phyloP scores from a whole-genome alignment of 108 stramenopile genomes.

The Pseudonitzschia delicatissima region DNA sequence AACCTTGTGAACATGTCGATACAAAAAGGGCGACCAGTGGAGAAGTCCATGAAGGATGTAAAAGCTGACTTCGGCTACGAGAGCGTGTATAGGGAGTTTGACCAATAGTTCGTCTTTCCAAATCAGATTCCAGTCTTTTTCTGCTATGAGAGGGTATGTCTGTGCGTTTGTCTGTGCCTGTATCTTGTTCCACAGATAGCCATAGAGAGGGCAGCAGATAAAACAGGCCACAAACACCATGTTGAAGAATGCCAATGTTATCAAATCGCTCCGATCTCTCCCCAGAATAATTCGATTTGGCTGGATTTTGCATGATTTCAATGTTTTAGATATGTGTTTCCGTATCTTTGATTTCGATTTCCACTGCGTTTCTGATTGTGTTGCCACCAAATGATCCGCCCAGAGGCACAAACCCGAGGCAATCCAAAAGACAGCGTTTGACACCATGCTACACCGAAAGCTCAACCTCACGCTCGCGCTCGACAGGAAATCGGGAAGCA shows the following conservation, averaged over 20 bases:
- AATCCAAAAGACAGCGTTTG: not conserved
- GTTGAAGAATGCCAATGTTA: slow-evolving; percentile 12
- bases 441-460: not conserved
- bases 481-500: no score
- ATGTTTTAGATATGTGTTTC: not conserved
- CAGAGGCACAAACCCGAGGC: not conserved
- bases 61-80: not conserved
- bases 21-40: slow-evolving; percentile 16
- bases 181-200: not conserved
- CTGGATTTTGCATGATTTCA: not conserved
- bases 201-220: not conserved
- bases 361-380: no score
- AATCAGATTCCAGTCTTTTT: not conserved
- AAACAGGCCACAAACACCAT: slow-evolving; percentile 15
- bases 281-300: not conserved
- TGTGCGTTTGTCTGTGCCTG: no score
- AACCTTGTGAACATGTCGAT: slow-evolving; percentile 20
- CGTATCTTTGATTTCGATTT: no score
- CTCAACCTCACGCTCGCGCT: no score
- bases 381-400: not conserved
- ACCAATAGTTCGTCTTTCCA: not conserved
- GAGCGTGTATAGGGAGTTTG: not conserved
- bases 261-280: slow-evolving; percentile 12
- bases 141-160: no score
- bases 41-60: not conserved